Evolutionary conservation across 2,329 filamentous ascomycete genomes (phyloP), one percentile per base, ranked within the genome.

Genomic region (Ceratocystis cubensis): DNA sequence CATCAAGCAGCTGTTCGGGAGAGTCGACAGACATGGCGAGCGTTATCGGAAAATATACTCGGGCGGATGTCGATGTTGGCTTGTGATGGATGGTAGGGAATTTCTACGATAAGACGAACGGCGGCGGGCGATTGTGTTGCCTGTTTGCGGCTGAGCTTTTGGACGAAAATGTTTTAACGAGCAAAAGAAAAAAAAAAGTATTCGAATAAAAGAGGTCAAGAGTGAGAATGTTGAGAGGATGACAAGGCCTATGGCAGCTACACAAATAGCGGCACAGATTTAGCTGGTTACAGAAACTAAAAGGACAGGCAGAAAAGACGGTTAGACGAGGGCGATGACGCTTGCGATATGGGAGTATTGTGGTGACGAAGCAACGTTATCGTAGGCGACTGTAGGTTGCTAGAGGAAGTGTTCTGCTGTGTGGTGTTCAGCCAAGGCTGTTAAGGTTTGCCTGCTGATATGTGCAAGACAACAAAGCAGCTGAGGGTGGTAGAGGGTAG

Each of bases 1-100:
- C 87, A 71, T 93, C 87, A 67, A 96, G 84, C 61, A 96, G 84
- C 73, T 85, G 81, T 73, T 87, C 84, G 20, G 83, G 81, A 20
- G 79, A 77, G 71, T 77, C 73, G 72, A 70, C 71, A 22, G 63
- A 56, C 57, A 45, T 63, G 56, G 7, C 69, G 70, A 71, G 73
- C 73, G 53, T 70, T 66, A 41, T n/a, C 17, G 28, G 8, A 17
- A 53, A 20, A 30, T 50, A 46, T 53, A 10, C 10, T 5, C 15
- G 45, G 25, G 15, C 50, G 33, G 22, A 30, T 53, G 61, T 22
- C 6, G 37, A 41, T 41, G 13, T 41, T 41, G 37, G 37, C 37
- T 15, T 41, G 37, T 1, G 37, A 41, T 41, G 37, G 3, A 48
- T 53, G 28, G 25, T 22, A 30, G 62, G 15, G 13, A 61, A 45